Evolutionary conservation across 2,329 filamentous ascomycete species (phyloP).

Genomic region (Colletotrichum kahawae): DNA sequence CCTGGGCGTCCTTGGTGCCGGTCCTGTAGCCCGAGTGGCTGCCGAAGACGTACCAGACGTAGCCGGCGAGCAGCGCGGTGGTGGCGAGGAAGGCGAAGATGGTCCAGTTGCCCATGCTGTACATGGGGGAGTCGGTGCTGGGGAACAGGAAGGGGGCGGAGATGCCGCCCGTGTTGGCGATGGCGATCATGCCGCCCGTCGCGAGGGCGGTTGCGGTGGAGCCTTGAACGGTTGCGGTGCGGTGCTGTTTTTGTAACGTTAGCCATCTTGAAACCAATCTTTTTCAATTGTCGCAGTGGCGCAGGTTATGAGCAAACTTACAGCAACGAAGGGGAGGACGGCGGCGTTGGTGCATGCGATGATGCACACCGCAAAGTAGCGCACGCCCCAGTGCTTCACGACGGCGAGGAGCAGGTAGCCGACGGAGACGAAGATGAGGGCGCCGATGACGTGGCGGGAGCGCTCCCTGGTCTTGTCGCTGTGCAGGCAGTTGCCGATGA

Average conservation of each 20-base stretch:
- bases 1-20: conserved; percentile 24
- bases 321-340: conserved; percentile 36
- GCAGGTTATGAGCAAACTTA: conserved; percentile 21
- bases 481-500: conserved; percentile 34
- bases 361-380: conserved; percentile 35
- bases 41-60: conserved; percentile 35
- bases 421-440: conserved; percentile 29
- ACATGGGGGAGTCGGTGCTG: conserved; percentile 32
- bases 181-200: conserved; percentile 38
- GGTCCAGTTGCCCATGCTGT: conserved; percentile 38
- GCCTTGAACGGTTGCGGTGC: conserved; percentile 36
- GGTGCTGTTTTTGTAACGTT: conserved; percentile 24
- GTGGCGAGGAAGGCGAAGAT: conserved; percentile 34
- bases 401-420: conserved; percentile 35
- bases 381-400: conserved; percentile 31
- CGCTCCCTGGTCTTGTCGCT: conserved; percentile 36
- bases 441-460: conserved; percentile 34
- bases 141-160: conserved; percentile 38
- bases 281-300: too few species aligned
- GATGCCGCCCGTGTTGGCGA: conserved; percentile 38
- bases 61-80: conserved; percentile 29
- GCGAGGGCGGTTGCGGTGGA: conserved; percentile 37
- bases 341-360: conserved; percentile 38
- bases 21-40: conserved; percentile 35
- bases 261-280: too few species aligned